Base-by-base conservation (phyloP, 495 filamentous ascomycete species). In the Venustampulla echinocandica region DNA sequence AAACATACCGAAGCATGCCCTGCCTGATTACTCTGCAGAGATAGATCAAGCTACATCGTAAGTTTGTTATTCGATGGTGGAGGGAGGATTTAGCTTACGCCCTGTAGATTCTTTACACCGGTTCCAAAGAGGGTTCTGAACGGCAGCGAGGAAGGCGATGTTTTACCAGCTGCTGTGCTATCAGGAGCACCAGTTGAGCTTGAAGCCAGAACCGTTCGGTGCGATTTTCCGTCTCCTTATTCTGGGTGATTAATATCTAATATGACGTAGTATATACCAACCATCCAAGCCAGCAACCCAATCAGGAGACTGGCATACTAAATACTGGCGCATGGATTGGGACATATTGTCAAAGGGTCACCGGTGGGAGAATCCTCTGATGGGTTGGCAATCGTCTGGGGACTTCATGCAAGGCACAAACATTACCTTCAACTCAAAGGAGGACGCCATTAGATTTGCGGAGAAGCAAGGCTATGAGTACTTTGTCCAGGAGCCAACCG, bases 391-490 rank as follows among this genome's bases (percentile, higher is more conserved):
- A 61, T 95, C 90, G 5, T 93, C 87, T 37, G 92, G 77, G 17
- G 92, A 99, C 66, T 70, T 71, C 55, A 84, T 97, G 85, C 88
- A 99, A 63, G 90, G 87, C 56, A 92, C 87, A 47, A 73, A 84
- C 63, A 63, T 99, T 47, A 81, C 80, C 61, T 99, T 99, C 77
- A 86, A 84, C 67, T 74, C 71, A 42, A 97, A 95, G 74, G 90
- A 99, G 63, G 90, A 94, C 58, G 92, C 92, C 52, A 90, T 99
- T 53, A 64, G 71, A 14, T 99, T 99, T 59, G 92, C 92, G 15
- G 83, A 95, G 71, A 99, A 95, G 76, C 93, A 99, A 62, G 92
- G 93, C 27, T 99, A 97, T 61, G 90, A 97, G 60, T 99, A 96
- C 65, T 96, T 95, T 65, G 87, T 97, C 17, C 92, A 97, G 71